Base-by-base conservation (phyloP, 108 stramenopile species). In the Epithemia pelagica region DNA sequence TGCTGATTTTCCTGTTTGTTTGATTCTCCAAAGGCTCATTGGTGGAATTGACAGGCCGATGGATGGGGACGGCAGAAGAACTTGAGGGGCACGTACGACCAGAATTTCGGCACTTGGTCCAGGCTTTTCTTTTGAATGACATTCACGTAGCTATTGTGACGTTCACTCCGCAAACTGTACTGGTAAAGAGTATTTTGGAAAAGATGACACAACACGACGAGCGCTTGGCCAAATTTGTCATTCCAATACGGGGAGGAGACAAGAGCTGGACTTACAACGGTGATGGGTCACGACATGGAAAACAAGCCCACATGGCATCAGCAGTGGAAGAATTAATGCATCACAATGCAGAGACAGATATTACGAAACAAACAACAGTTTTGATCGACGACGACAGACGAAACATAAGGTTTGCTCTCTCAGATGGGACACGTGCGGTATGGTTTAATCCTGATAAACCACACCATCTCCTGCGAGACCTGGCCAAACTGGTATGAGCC, bases 221-320 rank as follows among this genome's bases (percentile, higher is more conserved):
- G 18, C 19, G 18, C 7, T 32, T 27, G 33, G 0, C 0, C 19
- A 46, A 46, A 46, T 54, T n/a, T 2, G 20, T 26, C 7, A 94
- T 97, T 37, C 85, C 86, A 0, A 92, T 97, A 56, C 81, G 97
- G 51, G 95, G 95, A 0, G 76, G 72, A 53, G 95, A 96, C 70
- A 67, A 72, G n/a, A 82, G 88, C 22, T 97, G 94, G 93, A 30
- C 29, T 1, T 96, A 95, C 68, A 73, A 75, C 51, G 95, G 95
- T 28, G 59, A 68, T 21, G 95, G 94, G 19, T 72, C 82, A 24
- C 75, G 55, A 54, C 51, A 72, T 51, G 95, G 97, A 23, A 98
- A 98, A 69, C 97, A 96, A 70, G 59, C 82, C 3, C 82, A 91
- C 75, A 96, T 98, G 87, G 97, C 95, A 2, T 89, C 87, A 59